A percentile compares a stretch with the other conserved stretches of the same genome.
Evolutionary conservation across 2,329 filamentous ascomycete species (phyloP).

Genomic region (Arthrocladium fulminans): DNA sequence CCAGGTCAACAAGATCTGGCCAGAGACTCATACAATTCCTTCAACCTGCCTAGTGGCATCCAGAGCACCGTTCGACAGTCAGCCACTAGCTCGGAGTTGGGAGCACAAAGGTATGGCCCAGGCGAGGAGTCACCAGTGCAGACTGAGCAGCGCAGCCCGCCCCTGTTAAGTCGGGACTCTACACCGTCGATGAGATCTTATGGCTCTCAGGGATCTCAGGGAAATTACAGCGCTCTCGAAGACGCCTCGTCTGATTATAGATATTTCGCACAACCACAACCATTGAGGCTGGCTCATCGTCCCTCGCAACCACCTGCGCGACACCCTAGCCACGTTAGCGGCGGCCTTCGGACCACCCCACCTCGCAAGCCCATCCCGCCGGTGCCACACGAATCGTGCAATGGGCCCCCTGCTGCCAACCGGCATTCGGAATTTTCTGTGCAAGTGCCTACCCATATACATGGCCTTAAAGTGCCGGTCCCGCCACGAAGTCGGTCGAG

Average conservation of each 20-base stretch:
- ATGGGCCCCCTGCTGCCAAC: background rate
- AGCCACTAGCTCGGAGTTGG: background rate
- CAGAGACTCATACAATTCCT: constrained; percentile 6
- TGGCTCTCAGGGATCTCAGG: constrained; percentile 9
- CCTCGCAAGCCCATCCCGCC: background rate
- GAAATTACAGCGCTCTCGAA: constrained; percentile 10
- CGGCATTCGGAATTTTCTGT: background rate
- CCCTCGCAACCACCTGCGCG: background rate
- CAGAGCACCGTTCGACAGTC: constrained; percentile 2
- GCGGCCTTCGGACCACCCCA: background rate
- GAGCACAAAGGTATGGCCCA: constrained; percentile 14
- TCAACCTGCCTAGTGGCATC: constrained; percentile 7
- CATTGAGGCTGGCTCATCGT: background rate
- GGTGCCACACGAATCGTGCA: background rate
- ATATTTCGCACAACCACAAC: background rate
- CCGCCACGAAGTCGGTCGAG: background rate
- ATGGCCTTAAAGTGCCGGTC: background rate
- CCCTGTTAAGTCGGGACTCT: constrained; percentile 1
- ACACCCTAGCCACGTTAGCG: background rate
- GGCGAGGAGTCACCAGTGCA: constrained; percentile 17
- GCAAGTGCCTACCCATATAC: background rate
- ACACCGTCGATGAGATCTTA: constrained; percentile 12
- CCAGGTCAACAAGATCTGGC: constrained; percentile 8
- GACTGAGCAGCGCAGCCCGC: constrained; percentile 17
- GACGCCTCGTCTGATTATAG: constrained; percentile 6